phyloP scores from a whole-genome alignment of 1,139 yeast species.

The Lodderomyces orthopsilosis region DNA sequence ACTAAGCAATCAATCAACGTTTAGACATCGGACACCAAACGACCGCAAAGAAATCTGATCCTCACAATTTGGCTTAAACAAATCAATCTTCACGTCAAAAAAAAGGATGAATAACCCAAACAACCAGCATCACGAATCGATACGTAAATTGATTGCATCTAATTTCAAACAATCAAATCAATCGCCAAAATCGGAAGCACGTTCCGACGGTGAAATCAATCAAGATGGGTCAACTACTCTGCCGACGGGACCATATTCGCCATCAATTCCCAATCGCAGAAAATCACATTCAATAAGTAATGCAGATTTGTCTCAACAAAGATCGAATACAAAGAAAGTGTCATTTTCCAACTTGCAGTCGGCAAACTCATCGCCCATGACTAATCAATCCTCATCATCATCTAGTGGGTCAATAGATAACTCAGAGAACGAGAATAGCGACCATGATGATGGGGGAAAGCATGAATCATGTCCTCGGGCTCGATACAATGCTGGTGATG shows the following conservation, averaged over 20 bases:
- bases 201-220: background rate
- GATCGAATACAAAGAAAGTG: constrained; percentile 12
- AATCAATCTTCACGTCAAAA: background rate
- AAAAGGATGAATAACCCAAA: constrained; percentile 1
- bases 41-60: too few species aligned
- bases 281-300: constrained; percentile 16
- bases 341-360: constrained; percentile 16
- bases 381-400: constrained; percentile 9
- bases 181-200: constrained; percentile 2
- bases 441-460: constrained; percentile 2
- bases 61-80: too few species aligned
- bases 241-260: constrained; percentile 4
- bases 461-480: constrained; percentile 2
- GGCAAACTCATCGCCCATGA: constrained; percentile 12
- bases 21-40: background rate
- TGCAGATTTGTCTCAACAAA: constrained; percentile 12
- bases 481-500: constrained; percentile 6
- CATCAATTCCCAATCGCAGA: constrained; percentile 4
- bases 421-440: constrained; percentile 7
- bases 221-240: background rate
- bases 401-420: constrained; percentile 4
- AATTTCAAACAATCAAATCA: constrained; percentile 10
- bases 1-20: background rate
- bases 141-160: constrained; percentile 14
- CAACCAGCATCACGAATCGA: constrained; percentile 12